phyloP scores from a whole-genome alignment of 257 asterid genomes.

The Capsicum chinense region DNA sequence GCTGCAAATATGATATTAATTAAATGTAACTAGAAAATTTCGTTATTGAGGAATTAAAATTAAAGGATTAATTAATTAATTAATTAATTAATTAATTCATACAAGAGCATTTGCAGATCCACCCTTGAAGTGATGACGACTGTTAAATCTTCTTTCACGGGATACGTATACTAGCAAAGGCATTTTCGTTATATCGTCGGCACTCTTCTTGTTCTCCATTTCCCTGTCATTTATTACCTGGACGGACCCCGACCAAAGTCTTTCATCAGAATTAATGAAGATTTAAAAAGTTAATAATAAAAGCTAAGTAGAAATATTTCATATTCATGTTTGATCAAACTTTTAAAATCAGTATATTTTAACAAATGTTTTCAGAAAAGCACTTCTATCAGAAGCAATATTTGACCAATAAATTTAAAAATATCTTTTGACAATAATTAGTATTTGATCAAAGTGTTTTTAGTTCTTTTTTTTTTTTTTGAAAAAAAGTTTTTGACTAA shows the following conservation, averaged over 20 bases:
- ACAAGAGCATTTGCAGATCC: conserved; percentile 67
- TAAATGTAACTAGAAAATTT: neutral
- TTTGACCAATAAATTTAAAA: too few species aligned
- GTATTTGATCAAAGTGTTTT: too few species aligned
- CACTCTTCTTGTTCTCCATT: neutral
- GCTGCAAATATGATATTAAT: conserved; percentile 38
- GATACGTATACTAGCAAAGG: conserved; percentile 43
- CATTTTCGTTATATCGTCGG: conserved; percentile 22
- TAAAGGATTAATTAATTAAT: neutral
- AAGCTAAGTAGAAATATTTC: neutral
- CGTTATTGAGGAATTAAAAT: neutral
- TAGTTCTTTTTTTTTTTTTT: too few species aligned
- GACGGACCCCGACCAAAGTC: neutral
- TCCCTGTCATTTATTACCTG: conserved; percentile 34
- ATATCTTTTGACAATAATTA: too few species aligned
- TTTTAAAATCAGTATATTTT: too few species aligned
- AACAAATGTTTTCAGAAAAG: too few species aligned
- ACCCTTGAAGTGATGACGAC: conserved; percentile 60
- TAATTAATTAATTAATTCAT: neutral
- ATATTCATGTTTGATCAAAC: neutral
- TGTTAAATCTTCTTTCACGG: conserved; percentile 53
- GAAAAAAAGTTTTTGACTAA: too few species aligned
- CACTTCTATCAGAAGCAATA: too few species aligned
- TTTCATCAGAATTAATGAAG: neutral
- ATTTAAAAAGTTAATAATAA: neutral